A percentile compares a stretch with the other conserved stretches of the same genome.
phyloP scores from a whole-genome alignment of 169 alveolate species.

The Plasmodium ovale region DNA sequence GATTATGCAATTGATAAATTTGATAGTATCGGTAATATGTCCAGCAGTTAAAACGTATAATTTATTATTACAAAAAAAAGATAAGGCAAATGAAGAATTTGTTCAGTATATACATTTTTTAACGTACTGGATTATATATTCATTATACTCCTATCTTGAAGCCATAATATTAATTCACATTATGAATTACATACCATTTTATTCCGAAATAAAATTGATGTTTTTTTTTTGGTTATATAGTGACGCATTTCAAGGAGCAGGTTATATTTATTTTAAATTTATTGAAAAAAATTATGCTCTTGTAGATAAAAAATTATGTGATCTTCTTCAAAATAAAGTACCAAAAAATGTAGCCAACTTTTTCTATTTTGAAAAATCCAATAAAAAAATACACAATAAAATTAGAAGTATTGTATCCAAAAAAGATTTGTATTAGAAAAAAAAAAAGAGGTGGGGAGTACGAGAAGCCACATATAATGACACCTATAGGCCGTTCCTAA shows the following conservation, averaged over 20 bases:
- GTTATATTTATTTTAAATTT: slow-evolving; percentile 79
- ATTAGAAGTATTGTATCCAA: slow-evolving; percentile 56
- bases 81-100: slow-evolving; percentile 37
- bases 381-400: slow-evolving; percentile 57
- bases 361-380: slow-evolving; percentile 47
- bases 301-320: slow-evolving; percentile 62
- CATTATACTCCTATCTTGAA: slow-evolving; percentile 77
- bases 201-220: slow-evolving; percentile 80
- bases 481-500: background rate
- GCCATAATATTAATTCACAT: slow-evolving; percentile 45
- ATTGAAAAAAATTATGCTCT: slow-evolving; percentile 38
- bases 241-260: slow-evolving; percentile 86
- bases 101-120: slow-evolving; percentile 79
- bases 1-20: slow-evolving; percentile 53
- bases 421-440: slow-evolving; percentile 32
- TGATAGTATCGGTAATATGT: slow-evolving; percentile 51
- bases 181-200: slow-evolving; percentile 79
- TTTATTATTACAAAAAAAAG: slow-evolving; percentile 48
- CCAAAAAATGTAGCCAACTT: slow-evolving; percentile 27
- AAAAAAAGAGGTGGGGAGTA: too few relatives aligned
- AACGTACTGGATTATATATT: slow-evolving; percentile 83
- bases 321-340: slow-evolving; percentile 16
- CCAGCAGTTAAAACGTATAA: slow-evolving; percentile 71
- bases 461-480: background rate
- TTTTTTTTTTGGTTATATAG: slow-evolving; percentile 84